Percentiles rank a stretch among this genome's conserved stretches.
Conservation (phyloP, 371 early-diverging fungal genomes). For the Circinella minor region DNA sequence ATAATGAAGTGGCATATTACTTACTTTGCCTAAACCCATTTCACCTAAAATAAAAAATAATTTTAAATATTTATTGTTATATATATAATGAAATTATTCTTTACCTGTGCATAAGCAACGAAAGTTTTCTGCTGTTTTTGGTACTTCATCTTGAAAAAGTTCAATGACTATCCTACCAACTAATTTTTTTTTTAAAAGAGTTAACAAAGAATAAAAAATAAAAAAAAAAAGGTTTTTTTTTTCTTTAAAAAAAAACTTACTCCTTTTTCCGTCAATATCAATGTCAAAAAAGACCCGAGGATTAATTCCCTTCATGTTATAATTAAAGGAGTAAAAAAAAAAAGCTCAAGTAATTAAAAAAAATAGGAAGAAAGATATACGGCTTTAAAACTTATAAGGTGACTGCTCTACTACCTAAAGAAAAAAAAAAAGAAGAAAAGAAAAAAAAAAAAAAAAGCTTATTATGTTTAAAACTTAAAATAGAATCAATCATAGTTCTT, state of each 20-base stretch:
- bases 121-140: conserved; percentile 99
- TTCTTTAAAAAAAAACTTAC: conserved; percentile 24
- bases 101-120: conserved; percentile 78
- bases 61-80: too few species aligned
- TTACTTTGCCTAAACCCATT: conserved; percentile 75
- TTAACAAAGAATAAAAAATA: neutral
- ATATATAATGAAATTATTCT: neutral
- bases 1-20: conserved; percentile 67
- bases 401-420: too few species aligned
- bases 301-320: conserved; percentile 51
- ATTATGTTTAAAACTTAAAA: too few species aligned
- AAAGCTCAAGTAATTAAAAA: too few species aligned
- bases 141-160: conserved; percentile 90
- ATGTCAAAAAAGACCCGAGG: conserved; percentile 73
- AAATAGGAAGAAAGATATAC: too few species aligned
- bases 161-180: conserved; percentile 93
- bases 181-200: conserved; percentile 6
- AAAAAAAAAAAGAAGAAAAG: too few species aligned
- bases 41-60: conserved; percentile 61
- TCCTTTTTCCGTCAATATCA: conserved; percentile 65
- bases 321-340: neutral
- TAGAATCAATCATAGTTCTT: too few species aligned
- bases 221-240: neutral
- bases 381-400: too few species aligned
- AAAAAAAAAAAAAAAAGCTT: too few species aligned